Base-by-base conservation (phyloP, 2,329 filamentous ascomycete species). In the Aurifilum marmelostoma region DNA sequence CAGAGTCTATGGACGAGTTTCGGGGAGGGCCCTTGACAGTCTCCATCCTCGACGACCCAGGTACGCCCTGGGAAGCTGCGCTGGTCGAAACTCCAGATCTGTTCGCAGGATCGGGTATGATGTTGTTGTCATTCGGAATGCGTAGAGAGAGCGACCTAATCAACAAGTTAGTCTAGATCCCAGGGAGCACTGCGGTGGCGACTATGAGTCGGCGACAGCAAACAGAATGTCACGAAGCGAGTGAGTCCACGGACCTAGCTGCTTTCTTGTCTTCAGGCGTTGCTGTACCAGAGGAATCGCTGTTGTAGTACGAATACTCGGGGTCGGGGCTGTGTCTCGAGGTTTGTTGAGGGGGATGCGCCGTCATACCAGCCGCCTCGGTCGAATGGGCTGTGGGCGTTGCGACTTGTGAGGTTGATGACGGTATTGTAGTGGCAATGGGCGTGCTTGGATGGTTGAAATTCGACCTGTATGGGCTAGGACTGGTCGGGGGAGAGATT, bases 1-100 rank as follows among this genome's bases (percentile, higher is more conserved):
- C 92, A 14, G 94, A 97, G 79, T 98, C 95, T 75, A 97, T 95
- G 14, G 95, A 97, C 3, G 92, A 92, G 67, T 92, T 97, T 75
- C 94, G 89, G 67, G 90, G 88, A 27, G 81, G 72, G 52, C 76
- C 79, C 71, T 80, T 81, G 56, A 75, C 75, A 66, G 78, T 75
- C 69, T 82, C 81, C 72, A 77, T 78, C 74, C 79, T 81, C 56
- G 82, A 80, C 65, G 81, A 77, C 72, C 83, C 81, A 72, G 84
- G 83, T 83, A 87, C 87, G 72, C 78, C 68, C 66, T 67, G 78
- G 70, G 81, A 75, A 72, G 76, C 79, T 67, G 78, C 76, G 72
- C 76, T 76, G 67, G 79, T 75, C 72, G 79, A 77, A 78, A 80
- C 80, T 79, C 78, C 77, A 78, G 82, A 79, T 80, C 80, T 85